Evolutionary conservation across 1,139 yeast genomes (phyloP), one percentile per base, ranked within the genome.

Genomic region (Magnusiomyces paraingens): DNA sequence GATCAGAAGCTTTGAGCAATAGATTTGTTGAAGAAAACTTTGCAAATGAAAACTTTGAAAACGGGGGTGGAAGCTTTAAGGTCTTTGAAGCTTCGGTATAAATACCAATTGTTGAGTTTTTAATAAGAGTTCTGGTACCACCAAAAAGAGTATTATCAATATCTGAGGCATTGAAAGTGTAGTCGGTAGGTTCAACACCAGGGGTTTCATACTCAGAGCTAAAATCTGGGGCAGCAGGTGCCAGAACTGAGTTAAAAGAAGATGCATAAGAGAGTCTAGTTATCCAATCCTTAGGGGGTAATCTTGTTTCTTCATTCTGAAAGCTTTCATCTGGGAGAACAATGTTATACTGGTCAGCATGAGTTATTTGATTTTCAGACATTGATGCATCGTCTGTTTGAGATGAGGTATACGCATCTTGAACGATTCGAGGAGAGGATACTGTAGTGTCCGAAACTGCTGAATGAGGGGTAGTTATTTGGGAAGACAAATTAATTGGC

Each of bases 101-200:
- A 36, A 56, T 60, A 5, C 58, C 59, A 38, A 58, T 52, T 4
- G 52, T 47, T n/a, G 56, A 53, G 17, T 59, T 58, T 8, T 54
- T 45, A 38, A 61, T 55, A 22, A 65, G 55, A 14, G 63, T 49
- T 3, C 55, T 43, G 3, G 57, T 73, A 2, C 79, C 81, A 1
- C 80, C 76, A 65, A 84, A 86, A 38, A 87, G 68, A 14, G 80
- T 60, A 14, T 76, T 74, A 63, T 83, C 85, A 41, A 81, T 71
- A 56, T 62, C 68, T 18, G 66, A 64, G 3, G 69, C 59, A n/a
- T 66, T 64, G 32, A 15, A 20, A 2, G 2, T 29, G 26, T n/a
- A 14, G 8, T 17, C 21, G 3, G 46, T 14, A n/a, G 14, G 5
- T 14, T 46, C 29, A 32, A n/a, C 17, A 17, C 41, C 41, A 38